Percentiles rank a stretch among this genome's conserved stretches.
Evolutionary conservation across 345 rosid species (phyloP).

Genomic region (Citrus maxima): DNA sequence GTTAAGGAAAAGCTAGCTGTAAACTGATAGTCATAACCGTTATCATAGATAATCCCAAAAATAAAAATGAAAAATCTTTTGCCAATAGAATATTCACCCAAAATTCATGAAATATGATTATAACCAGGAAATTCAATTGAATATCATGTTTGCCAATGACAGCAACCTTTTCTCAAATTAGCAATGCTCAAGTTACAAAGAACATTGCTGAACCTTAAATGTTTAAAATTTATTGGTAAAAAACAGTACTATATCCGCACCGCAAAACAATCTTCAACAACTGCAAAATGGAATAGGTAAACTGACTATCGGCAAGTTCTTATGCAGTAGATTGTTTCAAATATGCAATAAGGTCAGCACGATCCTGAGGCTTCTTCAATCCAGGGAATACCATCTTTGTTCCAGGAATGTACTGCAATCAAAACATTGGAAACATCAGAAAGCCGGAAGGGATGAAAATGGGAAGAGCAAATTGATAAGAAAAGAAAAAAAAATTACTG

Average conservation of each 20-base stretch:
- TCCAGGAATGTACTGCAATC: conserved; percentile 89
- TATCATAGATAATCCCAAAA: neutral
- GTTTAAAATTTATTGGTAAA: conserved; percentile 29
- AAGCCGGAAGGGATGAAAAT: neutral
- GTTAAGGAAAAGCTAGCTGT: neutral
- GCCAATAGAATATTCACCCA: conserved; percentile 8
- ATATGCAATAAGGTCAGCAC: conserved; percentile 90
- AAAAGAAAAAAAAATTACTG: too few relatives aligned
- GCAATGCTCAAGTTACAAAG: conserved; percentile 20
- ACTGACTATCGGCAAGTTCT: neutral
- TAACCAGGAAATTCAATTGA: conserved; percentile 4
- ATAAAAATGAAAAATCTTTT: neutral
- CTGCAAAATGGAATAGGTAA: conserved; percentile 12
- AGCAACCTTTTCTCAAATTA: conserved; percentile 8
- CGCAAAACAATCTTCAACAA: conserved; percentile 15
- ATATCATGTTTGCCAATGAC: conserved; percentile 6
- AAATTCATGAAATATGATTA: conserved; percentile 2
- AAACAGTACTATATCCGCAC: conserved; percentile 17
- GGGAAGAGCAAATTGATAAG: neutral
- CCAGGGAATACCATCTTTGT: conserved; percentile 99
- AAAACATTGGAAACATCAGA: neutral
- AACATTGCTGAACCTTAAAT: conserved; percentile 15
- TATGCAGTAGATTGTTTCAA: conserved; percentile 77
- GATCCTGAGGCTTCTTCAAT: conserved; percentile 86
- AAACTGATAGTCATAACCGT: neutral